Percentiles rank a stretch among this genome's conserved stretches.
phyloP scores from a whole-genome alignment of 495 filamentous ascomycete species.

The Aspergillus diversus region DNA sequence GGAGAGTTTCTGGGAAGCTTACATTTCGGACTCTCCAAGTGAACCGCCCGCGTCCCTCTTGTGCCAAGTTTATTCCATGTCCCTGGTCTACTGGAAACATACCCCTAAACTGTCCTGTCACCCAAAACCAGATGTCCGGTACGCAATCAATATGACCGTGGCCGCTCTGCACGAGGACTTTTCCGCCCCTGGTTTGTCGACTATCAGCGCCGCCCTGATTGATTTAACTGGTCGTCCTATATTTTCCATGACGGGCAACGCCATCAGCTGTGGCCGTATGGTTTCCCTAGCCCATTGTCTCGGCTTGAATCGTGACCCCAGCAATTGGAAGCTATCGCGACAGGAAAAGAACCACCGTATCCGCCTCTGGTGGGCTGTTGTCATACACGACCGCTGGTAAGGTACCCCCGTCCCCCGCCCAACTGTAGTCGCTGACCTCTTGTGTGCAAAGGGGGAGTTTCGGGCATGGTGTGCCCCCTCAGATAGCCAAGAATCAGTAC shows the following conservation, averaged over 20 bases:
- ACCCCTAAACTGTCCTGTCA: constrained; percentile 48
- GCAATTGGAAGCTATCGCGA: constrained; percentile 51
- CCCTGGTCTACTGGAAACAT: constrained; percentile 55
- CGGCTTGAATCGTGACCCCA: constrained; percentile 54
- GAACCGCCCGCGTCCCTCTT: constrained; percentile 55
- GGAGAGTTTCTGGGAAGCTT: constrained; percentile 49
- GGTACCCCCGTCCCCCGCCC: background rate
- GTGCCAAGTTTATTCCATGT: constrained; percentile 58
- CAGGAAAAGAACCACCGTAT: constrained; percentile 51
- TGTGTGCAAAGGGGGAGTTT: constrained; percentile 49
- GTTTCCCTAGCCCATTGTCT: constrained; percentile 55
- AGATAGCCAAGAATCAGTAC: constrained; percentile 54
- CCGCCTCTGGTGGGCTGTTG: constrained; percentile 57
- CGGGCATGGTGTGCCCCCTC: constrained; percentile 55
- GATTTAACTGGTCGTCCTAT: constrained; percentile 55
- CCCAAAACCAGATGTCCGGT: constrained; percentile 53
- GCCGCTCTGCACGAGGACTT: constrained; percentile 56
- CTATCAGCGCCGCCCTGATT: constrained; percentile 51
- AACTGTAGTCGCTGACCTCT: constrained; percentile 5
- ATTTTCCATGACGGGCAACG: constrained; percentile 58
- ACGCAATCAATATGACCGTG: constrained; percentile 56
- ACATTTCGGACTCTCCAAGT: constrained; percentile 42
- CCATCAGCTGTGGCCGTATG: constrained; percentile 53
- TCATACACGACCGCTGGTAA: constrained; percentile 59
- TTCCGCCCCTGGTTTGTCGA: constrained; percentile 53